Evolutionary conservation across 1,284 basidiomycete species (phyloP).

Genomic region (Apiotrichum mycotoxinovorans): DNA sequence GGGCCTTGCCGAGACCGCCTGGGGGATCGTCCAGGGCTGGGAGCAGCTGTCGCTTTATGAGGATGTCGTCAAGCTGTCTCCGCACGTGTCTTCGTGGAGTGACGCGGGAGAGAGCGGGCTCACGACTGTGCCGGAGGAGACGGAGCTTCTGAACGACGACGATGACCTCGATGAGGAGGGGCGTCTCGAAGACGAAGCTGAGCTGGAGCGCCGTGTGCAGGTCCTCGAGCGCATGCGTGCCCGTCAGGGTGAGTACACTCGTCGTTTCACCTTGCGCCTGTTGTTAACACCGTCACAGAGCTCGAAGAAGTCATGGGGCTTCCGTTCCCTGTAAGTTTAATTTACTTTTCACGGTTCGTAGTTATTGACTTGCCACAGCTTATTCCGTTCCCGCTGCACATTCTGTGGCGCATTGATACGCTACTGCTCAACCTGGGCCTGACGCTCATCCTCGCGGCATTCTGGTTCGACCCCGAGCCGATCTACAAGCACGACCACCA

Average conservation of each 20-base stretch:
- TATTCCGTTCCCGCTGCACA: constrained; percentile 47
- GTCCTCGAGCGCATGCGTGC: constrained; percentile 45
- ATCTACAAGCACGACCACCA: constrained; percentile 35
- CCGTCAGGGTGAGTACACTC: constrained; percentile 32
- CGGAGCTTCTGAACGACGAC: constrained; percentile 13
- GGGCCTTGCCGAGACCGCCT: constrained; percentile 45
- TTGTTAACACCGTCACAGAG: constrained; percentile 22
- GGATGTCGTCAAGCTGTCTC: constrained; percentile 35
- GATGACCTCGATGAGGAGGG: constrained; percentile 15
- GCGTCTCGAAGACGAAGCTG: constrained; percentile 34
- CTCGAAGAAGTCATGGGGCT: constrained; percentile 46
- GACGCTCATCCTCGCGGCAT: constrained; percentile 48
- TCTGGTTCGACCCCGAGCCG: constrained; percentile 46
- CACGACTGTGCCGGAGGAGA: constrained; percentile 16
- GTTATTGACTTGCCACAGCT: constrained; percentile 27
- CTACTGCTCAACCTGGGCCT: constrained; percentile 50
- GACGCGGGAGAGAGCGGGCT: constrained; percentile 17
- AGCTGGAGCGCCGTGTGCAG: constrained; percentile 44
- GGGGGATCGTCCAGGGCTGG: constrained; percentile 48
- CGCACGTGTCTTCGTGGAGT: constrained; percentile 1
- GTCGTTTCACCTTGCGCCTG: not conserved
- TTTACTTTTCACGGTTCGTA: too few species aligned
- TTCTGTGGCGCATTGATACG: constrained; percentile 50
- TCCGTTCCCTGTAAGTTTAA: constrained; percentile 41
- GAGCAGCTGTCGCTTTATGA: constrained; percentile 46